These are phyloP conservation scores for Phaeosphaeriaceae sp. DNA, from an alignment of 2,329 filamentous ascomycete species.

Conservation along the genomic window DNA sequence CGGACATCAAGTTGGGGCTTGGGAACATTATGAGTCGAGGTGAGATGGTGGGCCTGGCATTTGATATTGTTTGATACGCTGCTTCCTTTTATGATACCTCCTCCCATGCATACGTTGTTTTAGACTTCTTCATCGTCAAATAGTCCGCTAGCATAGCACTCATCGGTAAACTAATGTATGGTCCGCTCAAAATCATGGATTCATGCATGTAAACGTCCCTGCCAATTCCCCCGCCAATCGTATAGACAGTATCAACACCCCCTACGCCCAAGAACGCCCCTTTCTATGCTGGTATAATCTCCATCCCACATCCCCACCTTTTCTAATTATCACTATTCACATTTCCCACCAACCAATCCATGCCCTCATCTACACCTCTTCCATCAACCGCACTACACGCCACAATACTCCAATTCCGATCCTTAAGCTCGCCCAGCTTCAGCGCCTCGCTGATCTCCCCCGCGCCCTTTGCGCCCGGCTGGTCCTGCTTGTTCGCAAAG, in stretches of 20 bases:
- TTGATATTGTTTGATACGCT: neutral
- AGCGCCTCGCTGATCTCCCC: constrained; percentile 96
- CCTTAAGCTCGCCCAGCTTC: constrained; percentile 86
- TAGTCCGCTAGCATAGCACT: too few relatives aligned
- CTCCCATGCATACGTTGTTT: neutral
- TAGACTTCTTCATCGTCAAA: neutral
- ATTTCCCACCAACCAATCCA: constrained; percentile 95
- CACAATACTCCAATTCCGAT: constrained; percentile 99
- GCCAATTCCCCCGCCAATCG: neutral
- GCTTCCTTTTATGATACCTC: too few relatives aligned
- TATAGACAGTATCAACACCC: neutral
- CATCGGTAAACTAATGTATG: too few relatives aligned
- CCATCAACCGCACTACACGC: constrained; percentile 97
- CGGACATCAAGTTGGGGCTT: constrained; percentile 38
- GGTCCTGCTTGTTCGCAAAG: constrained; percentile 99
- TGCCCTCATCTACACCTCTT: constrained; percentile 91
- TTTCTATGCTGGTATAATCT: constrained; percentile 25
- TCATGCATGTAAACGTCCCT: too few relatives aligned
- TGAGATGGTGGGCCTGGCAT: neutral
- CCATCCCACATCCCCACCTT: neutral
- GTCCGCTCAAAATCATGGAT: too few relatives aligned
- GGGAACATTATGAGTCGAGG: constrained; percentile 32
- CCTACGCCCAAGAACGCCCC: constrained; percentile 20
- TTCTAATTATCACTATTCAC: constrained; percentile 10
- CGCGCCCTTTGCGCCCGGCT: constrained; percentile 93